These are phyloP conservation scores for Lactarius psammicola DNA, from an alignment of 768 basidiomycete species.

Conservation along the genomic window DNA sequence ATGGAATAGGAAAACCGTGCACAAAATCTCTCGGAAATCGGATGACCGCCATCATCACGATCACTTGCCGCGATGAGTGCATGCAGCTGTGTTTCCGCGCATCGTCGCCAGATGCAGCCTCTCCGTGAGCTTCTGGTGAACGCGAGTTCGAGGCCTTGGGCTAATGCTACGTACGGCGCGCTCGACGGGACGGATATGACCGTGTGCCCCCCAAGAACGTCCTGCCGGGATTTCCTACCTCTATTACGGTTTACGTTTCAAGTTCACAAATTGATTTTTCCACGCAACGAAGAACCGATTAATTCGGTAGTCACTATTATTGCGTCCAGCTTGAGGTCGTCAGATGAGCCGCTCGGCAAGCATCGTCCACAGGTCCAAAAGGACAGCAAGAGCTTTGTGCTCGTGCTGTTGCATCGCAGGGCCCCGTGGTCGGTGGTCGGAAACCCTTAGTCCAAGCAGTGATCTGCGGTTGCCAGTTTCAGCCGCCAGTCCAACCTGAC, in stretches of 20 bases:
- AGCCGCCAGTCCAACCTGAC: not conserved
- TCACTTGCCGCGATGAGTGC: constrained; percentile 18
- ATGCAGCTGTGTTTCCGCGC: not conserved
- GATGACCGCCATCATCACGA: constrained; percentile 1
- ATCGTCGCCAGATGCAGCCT: not conserved
- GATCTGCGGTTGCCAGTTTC: not conserved
- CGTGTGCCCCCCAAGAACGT: not conserved
- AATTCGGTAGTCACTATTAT: not conserved
- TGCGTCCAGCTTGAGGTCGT: not conserved
- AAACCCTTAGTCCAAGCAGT: not conserved
- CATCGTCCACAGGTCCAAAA: not conserved
- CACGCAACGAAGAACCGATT: not conserved
- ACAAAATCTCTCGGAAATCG: constrained; percentile 1
- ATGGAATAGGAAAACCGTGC: not conserved
- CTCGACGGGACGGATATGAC: not conserved
- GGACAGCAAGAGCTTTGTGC: not conserved
- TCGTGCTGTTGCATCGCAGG: not conserved
- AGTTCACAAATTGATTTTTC: not conserved
- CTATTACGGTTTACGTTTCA: not conserved
- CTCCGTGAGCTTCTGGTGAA: not conserved
- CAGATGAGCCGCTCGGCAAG: not conserved
- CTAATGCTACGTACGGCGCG: not conserved
- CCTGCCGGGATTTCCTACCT: not conserved
- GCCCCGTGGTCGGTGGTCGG: not conserved
- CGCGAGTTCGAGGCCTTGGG: constrained; percentile 1